A percentile compares a stretch with the other conserved stretches of the same genome.
phyloP scores from a whole-genome alignment of 2,329 filamentous ascomycete genomes.

The Cordyceps javanica region DNA sequence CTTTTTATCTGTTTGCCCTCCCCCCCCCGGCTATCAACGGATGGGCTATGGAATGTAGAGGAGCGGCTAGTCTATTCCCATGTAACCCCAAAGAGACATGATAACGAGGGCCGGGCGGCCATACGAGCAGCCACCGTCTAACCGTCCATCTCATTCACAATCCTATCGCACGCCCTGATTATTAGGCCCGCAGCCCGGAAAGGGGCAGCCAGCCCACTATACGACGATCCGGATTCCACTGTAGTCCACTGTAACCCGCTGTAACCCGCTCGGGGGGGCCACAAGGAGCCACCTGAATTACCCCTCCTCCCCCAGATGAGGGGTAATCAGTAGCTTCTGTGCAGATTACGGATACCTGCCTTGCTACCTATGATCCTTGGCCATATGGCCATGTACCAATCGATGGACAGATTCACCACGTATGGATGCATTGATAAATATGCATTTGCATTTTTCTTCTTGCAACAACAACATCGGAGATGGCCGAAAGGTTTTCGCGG shows the following conservation, averaged over 20 bases:
- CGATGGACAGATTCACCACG: background rate
- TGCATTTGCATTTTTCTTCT: too few relatives aligned
- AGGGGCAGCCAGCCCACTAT: background rate
- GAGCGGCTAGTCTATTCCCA: background rate
- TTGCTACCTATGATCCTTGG: too few relatives aligned
- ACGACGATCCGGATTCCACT: background rate
- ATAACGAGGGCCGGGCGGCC: background rate
- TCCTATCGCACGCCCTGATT: too few relatives aligned
- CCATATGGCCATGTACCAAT: too few relatives aligned
- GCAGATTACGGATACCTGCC: too few relatives aligned
- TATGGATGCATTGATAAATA: background rate
- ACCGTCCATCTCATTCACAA: background rate
- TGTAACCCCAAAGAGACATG: background rate
- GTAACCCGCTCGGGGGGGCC: background rate
- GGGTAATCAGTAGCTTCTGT: background rate
- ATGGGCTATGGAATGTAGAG: background rate
- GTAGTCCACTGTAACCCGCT: background rate
- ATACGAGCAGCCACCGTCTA: background rate
- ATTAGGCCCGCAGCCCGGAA: too few relatives aligned
- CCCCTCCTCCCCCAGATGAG: background rate
- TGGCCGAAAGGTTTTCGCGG: background rate
- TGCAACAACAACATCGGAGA: too few relatives aligned
- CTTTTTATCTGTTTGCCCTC: background rate
- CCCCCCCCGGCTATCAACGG: background rate
- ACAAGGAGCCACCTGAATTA: background rate